Conservation (phyloP, 2,329 filamentous ascomycete genomes). For the Byssothecium circinans region DNA sequence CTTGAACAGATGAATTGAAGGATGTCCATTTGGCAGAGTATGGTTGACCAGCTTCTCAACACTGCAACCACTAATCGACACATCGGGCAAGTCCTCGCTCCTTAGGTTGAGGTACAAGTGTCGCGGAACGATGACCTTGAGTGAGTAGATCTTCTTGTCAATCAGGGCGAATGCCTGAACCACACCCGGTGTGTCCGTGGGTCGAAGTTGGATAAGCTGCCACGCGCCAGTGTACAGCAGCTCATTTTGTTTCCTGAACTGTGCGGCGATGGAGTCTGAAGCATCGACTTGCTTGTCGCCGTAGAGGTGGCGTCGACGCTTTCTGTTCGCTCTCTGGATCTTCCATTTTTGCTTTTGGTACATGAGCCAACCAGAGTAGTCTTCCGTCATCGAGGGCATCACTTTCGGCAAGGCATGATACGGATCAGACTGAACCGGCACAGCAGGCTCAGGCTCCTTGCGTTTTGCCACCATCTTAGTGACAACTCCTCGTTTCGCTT, state of each 20-base stretch:
- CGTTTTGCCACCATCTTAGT: constrained; percentile 53
- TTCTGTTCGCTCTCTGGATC: constrained; percentile 87
- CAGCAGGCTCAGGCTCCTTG: constrained; percentile 49
- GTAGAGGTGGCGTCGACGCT: constrained; percentile 85
- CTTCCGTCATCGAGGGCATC: constrained; percentile 82
- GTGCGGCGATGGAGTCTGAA: constrained; percentile 64
- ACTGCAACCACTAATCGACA: constrained; percentile 80
- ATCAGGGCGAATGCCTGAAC: constrained; percentile 90
- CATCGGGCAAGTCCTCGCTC: constrained; percentile 80
- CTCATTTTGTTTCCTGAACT: constrained; percentile 92
- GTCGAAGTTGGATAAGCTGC: constrained; percentile 87
- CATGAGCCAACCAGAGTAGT: constrained; percentile 84
- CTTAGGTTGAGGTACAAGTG: constrained; percentile 92
- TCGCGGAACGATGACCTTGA: constrained; percentile 87
- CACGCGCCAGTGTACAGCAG: constrained; percentile 87
- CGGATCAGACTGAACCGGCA: constrained; percentile 68
- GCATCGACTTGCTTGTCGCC: constrained; percentile 73
- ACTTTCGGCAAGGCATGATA: constrained; percentile 78
- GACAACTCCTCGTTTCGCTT: constrained; percentile 44
- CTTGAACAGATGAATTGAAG: constrained; percentile 92
- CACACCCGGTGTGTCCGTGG: constrained; percentile 81
- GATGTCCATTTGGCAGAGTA: constrained; percentile 91
- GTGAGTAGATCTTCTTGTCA: constrained; percentile 82
- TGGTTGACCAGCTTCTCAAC: constrained; percentile 93
- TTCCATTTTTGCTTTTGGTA: constrained; percentile 99